Percentiles rank a stretch among this genome's conserved stretches.
These are phyloP conservation scores for Mycena sanguinolenta DNA, from an alignment of 768 basidiomycete species.

Conservation along the genomic window DNA sequence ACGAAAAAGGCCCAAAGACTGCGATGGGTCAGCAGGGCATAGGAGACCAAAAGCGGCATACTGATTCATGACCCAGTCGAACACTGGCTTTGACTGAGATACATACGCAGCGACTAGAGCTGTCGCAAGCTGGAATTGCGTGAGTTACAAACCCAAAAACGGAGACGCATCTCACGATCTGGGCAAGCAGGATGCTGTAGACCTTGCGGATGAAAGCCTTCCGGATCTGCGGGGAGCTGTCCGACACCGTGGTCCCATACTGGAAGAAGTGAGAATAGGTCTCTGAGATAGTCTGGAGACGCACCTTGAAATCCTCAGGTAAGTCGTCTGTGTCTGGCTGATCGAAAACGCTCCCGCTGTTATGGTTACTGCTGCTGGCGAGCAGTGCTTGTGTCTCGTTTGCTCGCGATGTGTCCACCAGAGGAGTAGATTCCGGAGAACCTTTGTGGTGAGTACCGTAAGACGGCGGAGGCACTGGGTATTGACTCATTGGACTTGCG, in stretches of 20 bases:
- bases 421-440: conserved; percentile 46
- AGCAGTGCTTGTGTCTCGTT: conserved; percentile 69
- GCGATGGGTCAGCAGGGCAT: not conserved
- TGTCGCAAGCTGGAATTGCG: conserved; percentile 67
- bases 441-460: conserved; percentile 53
- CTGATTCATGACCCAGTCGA: conserved; percentile 81
- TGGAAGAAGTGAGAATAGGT: conserved; percentile 40
- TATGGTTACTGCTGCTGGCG: conserved; percentile 44
- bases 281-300: conserved; percentile 23
- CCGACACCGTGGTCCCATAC: conserved; percentile 87
- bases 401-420: conserved; percentile 32
- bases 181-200: conserved; percentile 85
- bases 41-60: conserved; percentile 49
- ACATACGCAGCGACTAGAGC: conserved; percentile 79
- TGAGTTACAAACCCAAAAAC: not conserved
- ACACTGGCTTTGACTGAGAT: conserved; percentile 70
- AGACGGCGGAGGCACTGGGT: conserved; percentile 73
- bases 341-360: conserved; percentile 70
- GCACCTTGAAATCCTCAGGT: conserved; percentile 94
- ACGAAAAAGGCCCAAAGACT: conserved; percentile 87
- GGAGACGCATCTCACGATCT: conserved; percentile 67
- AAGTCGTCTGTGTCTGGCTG: conserved; percentile 80
- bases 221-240: conserved; percentile 83
- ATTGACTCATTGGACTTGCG: conserved; percentile 66
- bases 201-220: conserved; percentile 92